Conservation (phyloP, 1,284 basidiomycete species). For the Tremellales sp. region DNA sequence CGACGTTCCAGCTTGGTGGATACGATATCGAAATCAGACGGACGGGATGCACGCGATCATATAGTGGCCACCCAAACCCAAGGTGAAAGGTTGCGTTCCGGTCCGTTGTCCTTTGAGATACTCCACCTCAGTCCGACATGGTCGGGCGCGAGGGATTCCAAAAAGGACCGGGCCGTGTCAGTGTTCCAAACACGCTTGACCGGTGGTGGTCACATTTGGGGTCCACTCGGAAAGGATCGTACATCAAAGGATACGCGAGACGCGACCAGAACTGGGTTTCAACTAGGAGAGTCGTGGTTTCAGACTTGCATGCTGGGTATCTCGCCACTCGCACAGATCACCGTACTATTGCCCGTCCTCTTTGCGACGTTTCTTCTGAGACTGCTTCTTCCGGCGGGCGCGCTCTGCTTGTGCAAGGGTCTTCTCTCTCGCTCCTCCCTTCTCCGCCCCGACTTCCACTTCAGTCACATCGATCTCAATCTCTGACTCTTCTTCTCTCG, state of each 20-base stretch:
- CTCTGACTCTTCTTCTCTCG: not conserved
- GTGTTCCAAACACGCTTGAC: not conserved
- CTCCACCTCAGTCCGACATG: not conserved
- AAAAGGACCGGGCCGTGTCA: not conserved
- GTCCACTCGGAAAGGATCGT: not conserved
- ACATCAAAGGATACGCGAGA: not conserved
- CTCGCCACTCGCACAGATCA: too few relatives aligned
- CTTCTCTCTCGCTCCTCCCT: conserved; percentile 18
- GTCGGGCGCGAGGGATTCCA: not conserved
- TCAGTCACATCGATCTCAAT: conserved; percentile 3
- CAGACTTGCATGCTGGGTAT: not conserved
- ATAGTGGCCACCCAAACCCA: not conserved
- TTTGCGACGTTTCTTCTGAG: conserved; percentile 24
- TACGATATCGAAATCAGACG: not conserved
- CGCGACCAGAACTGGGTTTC: not conserved
- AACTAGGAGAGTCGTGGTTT: not conserved
- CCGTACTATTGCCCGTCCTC: too few relatives aligned
- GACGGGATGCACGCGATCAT: not conserved
- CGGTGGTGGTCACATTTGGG: not conserved
- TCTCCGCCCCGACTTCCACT: conserved; percentile 2
- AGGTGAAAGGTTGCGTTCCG: not conserved
- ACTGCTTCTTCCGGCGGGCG: conserved; percentile 37
- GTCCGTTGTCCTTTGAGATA: not conserved
- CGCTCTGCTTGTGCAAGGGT: conserved; percentile 39
- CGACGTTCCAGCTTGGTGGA: not conserved